phyloP scores from a whole-genome alignment of 1,284 basidiomycete species.

The Phellinidium pouzarii region DNA sequence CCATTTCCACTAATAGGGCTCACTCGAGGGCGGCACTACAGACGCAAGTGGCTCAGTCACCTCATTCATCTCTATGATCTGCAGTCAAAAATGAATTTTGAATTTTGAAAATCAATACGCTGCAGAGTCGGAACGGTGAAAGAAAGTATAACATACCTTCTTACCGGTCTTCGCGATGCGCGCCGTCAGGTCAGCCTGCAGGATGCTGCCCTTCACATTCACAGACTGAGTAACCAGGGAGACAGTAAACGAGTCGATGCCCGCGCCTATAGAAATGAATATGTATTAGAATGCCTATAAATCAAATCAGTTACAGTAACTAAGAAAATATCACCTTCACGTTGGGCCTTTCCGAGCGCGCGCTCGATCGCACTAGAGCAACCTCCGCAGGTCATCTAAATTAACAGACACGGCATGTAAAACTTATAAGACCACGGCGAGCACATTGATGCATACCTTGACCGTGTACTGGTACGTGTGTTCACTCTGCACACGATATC shows the following conservation, averaged over 20 bases:
- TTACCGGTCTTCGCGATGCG: conserved; percentile 18
- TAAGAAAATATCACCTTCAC: background rate
- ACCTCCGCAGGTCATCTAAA: conserved; percentile 18
- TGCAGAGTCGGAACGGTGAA: background rate
- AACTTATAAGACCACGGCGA: background rate
- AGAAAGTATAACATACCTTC: conserved; percentile 6
- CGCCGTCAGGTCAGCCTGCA: conserved; percentile 7
- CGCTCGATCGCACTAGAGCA: conserved; percentile 16
- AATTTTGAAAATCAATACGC: background rate
- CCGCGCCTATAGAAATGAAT: conserved; percentile 1
- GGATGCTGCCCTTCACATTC: conserved; percentile 14
- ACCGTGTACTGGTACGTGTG: conserved; percentile 4
- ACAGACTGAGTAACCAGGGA: conserved; percentile 14
- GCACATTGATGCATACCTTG: background rate
- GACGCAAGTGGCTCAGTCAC: too few relatives aligned
- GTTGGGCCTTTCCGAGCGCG: conserved; percentile 10
- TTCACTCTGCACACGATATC: conserved; percentile 1
- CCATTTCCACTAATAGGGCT: too few relatives aligned
- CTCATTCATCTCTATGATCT: conserved; percentile 17
- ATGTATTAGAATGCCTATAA: background rate
- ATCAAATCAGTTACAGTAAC: background rate
- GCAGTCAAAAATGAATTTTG: background rate
- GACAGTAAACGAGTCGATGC: conserved; percentile 10
- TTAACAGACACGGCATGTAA: background rate
- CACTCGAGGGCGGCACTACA: too few relatives aligned